Conservation (phyloP, 257 asterid species). For the Fraxinus excelsior region DNA sequence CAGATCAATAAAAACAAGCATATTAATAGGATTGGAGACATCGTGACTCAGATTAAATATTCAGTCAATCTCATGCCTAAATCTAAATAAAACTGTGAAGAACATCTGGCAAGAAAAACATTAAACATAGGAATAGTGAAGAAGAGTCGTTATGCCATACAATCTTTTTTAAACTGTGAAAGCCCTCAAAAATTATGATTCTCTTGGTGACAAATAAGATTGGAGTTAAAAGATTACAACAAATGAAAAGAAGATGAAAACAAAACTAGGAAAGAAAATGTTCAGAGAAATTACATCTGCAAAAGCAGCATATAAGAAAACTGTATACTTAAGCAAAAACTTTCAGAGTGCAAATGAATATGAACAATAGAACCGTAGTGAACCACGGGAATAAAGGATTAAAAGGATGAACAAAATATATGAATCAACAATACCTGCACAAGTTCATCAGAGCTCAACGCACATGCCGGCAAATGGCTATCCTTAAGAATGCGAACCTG, state of each 20-base stretch:
- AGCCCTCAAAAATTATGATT: background rate
- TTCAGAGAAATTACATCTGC: background rate
- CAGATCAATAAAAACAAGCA: slow-evolving; percentile 10
- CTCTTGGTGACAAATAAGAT: background rate
- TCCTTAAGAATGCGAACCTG: slow-evolving; percentile 88
- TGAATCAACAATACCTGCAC: slow-evolving; percentile 63
- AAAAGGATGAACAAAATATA: background rate
- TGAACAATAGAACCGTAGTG: background rate
- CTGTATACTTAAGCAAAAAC: background rate
- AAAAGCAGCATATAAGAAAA: background rate
- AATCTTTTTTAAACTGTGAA: background rate
- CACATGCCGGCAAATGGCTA: slow-evolving; percentile 84
- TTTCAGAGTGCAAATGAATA: background rate
- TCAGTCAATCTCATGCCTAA: background rate
- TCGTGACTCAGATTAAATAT: background rate
- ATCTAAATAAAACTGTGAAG: background rate
- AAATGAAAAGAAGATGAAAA: background rate
- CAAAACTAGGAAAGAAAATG: background rate
- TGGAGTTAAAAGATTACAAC: background rate
- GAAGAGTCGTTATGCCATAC: background rate
- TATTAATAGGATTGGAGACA: slow-evolving; percentile 1
- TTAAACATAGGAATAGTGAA: background rate
- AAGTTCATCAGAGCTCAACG: slow-evolving; percentile 87
- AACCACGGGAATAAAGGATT: background rate
- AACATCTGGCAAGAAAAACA: background rate